phyloP scores from a whole-genome alignment of 306 rosid genomes.

The Sophora flavescens region DNA sequence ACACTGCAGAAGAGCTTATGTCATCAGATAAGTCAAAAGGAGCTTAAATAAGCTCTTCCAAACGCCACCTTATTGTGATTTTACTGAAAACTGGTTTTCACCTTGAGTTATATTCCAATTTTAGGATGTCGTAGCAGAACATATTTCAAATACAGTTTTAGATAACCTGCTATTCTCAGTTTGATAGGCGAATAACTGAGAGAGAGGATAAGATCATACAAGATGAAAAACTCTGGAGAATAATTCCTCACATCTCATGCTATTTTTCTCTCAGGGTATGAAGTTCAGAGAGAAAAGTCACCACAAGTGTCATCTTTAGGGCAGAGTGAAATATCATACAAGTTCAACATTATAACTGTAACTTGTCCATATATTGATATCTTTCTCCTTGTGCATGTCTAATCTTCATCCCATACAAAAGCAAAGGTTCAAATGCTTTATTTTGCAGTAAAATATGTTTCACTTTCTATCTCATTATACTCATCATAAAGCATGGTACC shows the following conservation, averaged over 20 bases:
- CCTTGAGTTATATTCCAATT: background rate
- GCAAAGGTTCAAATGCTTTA: conserved; percentile 3
- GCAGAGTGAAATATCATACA: background rate
- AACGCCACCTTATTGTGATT: no score
- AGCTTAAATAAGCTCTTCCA: no score
- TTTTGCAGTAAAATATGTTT: conserved; percentile 5
- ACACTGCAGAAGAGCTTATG: no score
- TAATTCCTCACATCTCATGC: background rate
- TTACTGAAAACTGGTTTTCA: background rate
- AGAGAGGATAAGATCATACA: conserved; percentile 10
- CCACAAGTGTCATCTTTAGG: conserved; percentile 7
- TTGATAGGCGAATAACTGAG: background rate
- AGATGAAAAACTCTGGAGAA: background rate
- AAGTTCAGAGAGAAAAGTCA: background rate
- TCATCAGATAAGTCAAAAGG: no score
- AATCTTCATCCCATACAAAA: conserved; percentile 5
- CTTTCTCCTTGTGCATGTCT: background rate
- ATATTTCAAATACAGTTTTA: background rate
- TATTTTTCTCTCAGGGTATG: background rate
- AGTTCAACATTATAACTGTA: background rate
- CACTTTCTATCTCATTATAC: background rate
- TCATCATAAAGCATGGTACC: conserved; percentile 1
- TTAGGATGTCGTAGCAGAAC: conserved; percentile 1
- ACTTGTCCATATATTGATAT: background rate
- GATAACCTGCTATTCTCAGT: background rate